These are phyloP conservation scores for Cephalotrichum gorgonifer DNA, from an alignment of 2,329 filamentous ascomycete species.

Conservation along the genomic window DNA sequence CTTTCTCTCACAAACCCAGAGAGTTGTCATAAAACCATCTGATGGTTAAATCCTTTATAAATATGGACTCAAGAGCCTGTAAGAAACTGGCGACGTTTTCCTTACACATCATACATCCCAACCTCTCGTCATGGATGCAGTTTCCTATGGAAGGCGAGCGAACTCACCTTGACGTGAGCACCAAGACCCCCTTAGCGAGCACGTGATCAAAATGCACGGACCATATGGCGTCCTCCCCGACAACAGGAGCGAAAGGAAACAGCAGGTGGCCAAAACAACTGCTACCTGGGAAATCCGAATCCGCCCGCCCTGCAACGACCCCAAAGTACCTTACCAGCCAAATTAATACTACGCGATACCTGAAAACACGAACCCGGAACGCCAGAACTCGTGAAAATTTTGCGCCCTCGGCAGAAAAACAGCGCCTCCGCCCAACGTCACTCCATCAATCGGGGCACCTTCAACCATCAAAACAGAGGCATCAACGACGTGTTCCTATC, in stretches of 20 bases:
- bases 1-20: too few relatives aligned
- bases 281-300: slow-evolving; percentile 1
- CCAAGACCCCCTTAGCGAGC: too few relatives aligned
- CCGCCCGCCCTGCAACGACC: not conserved
- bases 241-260: slow-evolving; percentile 4
- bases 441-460: not conserved
- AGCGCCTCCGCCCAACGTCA: slow-evolving; percentile 1
- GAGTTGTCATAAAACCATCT: too few relatives aligned
- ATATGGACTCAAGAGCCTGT: too few relatives aligned
- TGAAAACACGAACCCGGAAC: not conserved
- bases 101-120: too few relatives aligned
- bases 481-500: slow-evolving; percentile 35
- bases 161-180: not conserved
- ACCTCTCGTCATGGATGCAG: not conserved
- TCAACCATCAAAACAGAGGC: slow-evolving; percentile 7
- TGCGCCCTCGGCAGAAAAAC: slow-evolving; percentile 6
- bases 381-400: slow-evolving; percentile 3
- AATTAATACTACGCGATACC: not conserved
- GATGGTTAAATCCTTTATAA: too few relatives aligned
- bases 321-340: slow-evolving; percentile 1
- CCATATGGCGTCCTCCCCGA: not conserved
- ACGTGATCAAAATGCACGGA: slow-evolving; percentile 1
- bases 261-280: slow-evolving; percentile 4
- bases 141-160: not conserved
- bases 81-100: too few relatives aligned